phyloP scores from a whole-genome alignment of 1,139 yeast species.

The Pichia sorboxylosa region DNA sequence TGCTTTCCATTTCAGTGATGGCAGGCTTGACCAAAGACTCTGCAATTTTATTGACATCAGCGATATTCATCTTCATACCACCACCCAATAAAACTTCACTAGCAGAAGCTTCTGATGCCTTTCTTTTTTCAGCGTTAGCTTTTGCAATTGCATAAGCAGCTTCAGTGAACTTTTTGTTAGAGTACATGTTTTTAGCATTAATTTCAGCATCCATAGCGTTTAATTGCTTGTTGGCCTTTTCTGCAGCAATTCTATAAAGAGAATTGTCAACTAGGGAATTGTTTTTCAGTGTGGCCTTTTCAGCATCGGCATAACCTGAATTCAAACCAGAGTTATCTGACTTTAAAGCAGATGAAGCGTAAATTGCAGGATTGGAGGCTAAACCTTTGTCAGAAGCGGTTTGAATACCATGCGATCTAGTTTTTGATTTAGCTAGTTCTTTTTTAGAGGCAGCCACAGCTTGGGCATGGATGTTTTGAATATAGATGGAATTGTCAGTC shows the following conservation, averaged over 20 bases:
- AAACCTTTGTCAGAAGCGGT: constrained; percentile 13
- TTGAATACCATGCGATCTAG: constrained; percentile 10
- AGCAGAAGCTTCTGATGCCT: constrained; percentile 33
- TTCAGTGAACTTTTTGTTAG: constrained; percentile 21
- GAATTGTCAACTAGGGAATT: constrained; percentile 39
- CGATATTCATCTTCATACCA: constrained; percentile 66
- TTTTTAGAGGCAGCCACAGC: constrained; percentile 8
- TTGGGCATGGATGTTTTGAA: constrained; percentile 10
- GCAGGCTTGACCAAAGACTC: constrained; percentile 73
- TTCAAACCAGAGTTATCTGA: constrained; percentile 10
- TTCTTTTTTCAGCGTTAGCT: constrained; percentile 45
- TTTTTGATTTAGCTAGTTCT: constrained; percentile 4
- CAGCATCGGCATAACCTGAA: constrained; percentile 20
- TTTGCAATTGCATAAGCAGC: constrained; percentile 47
- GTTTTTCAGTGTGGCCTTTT: constrained; percentile 18
- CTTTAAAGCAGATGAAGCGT: constrained; percentile 25
- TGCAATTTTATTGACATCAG: constrained; percentile 78
- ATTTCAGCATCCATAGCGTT: constrained; percentile 28
- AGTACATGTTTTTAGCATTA: constrained; percentile 27
- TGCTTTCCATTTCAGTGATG: constrained; percentile 58
- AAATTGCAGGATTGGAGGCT: constrained; percentile 9
- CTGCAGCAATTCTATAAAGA: constrained; percentile 51
- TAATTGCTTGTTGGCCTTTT: constrained; percentile 45
- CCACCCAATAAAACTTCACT: constrained; percentile 49
- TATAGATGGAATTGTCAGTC: constrained; percentile 7